Base-by-base conservation (phyloP, 257 asterid species). In the Scutellaria galericulata region DNA sequence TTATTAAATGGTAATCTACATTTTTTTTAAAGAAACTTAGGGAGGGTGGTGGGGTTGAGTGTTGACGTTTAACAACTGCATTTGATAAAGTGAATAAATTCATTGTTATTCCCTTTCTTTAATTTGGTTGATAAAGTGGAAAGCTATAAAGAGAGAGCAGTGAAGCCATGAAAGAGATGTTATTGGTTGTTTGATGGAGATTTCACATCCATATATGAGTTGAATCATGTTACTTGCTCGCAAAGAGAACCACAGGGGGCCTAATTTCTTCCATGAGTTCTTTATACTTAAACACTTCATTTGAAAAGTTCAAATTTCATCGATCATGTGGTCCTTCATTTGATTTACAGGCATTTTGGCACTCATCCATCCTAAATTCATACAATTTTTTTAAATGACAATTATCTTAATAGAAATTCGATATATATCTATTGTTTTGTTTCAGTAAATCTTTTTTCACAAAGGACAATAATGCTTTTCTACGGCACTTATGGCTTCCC, bases 131-230 rank as follows among this genome's bases (percentile, higher is more conserved):
- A 68, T 47, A 47, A 51, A 61, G 72, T 68, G 71, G 77, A 40
- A 77, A 77, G 77, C 18, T 77, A 55, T 58, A 66, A 77, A 71
- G 70, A 48, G 7, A 24, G 64, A 31, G 37, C 2, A 31, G 37
- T 3, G 37, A 31, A 2, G 37, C 2, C 0, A 31, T 31, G 69
- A 72, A 72, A 66, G 78, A 65, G 40, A 66, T 72, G 67, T 72
- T 40, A 52, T 15, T 42, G 75, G 61, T 45, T 45, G 62, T 31
- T 66, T 66, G 78, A 78, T 67, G n/a, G 78, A 54, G 75, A 72
- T 67, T 60, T 59, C 47, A 20, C 67, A 67, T 78, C 78, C 57
- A 18, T 70, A 5, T 20, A 55, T n/a, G 41, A 42, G 13, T 22
- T 9, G 12, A 14, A 24, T 12, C 35, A 45, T 10, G 2, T 42